Evolutionary conservation across 2,329 filamentous ascomycete species (phyloP).

Genomic region (Pseudogymnoascus sp.): DNA sequence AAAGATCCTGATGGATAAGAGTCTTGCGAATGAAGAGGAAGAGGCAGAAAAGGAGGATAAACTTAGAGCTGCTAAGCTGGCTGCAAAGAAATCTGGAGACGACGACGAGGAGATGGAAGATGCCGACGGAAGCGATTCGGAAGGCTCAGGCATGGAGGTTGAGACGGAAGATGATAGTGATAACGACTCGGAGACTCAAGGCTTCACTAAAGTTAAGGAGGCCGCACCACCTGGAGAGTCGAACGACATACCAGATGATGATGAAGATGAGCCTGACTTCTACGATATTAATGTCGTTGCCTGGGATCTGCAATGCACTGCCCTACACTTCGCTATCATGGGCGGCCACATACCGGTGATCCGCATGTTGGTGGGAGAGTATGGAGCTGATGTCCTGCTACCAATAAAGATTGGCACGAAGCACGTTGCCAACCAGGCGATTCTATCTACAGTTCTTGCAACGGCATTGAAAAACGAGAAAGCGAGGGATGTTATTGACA

Average conservation of each 20-base stretch:
- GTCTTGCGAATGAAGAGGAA: conserved; percentile 62
- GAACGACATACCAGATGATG: conserved; percentile 43
- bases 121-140: conserved; percentile 33
- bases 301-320: conserved; percentile 68
- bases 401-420: conserved; percentile 56
- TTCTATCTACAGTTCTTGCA: conserved; percentile 63
- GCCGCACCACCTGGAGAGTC: conserved; percentile 13
- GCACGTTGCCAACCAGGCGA: conserved; percentile 44
- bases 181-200: conserved; percentile 44
- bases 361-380: conserved; percentile 60
- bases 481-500: conserved; percentile 55
- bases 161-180: conserved; percentile 26
- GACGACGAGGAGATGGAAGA: conserved; percentile 26
- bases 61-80: conserved; percentile 26
- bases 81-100: conserved; percentile 16
- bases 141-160: conserved; percentile 25
- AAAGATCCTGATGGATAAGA: conserved; percentile 63
- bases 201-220: conserved; percentile 34
- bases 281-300: conserved; percentile 71
- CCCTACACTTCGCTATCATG: conserved; percentile 71
- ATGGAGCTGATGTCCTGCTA: conserved; percentile 68
- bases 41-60: conserved; percentile 51
- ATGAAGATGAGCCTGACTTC: conserved; percentile 64
- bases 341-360: conserved; percentile 64
- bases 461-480: conserved; percentile 54